phyloP scores from a whole-genome alignment of 805 yeast species.

The Wickerhamiella azyma region DNA sequence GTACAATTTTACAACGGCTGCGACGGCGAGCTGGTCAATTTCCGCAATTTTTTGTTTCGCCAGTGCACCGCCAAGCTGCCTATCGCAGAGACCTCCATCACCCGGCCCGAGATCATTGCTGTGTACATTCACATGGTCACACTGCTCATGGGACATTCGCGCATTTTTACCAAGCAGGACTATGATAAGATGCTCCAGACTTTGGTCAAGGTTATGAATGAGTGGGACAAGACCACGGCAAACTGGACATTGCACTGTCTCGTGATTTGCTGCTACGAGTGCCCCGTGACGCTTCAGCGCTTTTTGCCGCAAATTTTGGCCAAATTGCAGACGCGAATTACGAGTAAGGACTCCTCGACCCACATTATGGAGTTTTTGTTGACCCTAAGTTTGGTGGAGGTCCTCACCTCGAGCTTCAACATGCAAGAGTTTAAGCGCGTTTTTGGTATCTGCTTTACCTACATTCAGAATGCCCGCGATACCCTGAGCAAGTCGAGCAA shows the following conservation, averaged over 20 bases:
- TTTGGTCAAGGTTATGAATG: slow-evolving; percentile 44
- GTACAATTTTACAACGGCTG: slow-evolving; percentile 36
- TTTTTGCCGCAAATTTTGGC: slow-evolving; percentile 54
- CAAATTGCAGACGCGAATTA: slow-evolving; percentile 60
- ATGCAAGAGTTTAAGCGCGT: slow-evolving; percentile 65
- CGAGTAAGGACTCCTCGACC: slow-evolving; percentile 53
- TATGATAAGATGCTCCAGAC: slow-evolving; percentile 52
- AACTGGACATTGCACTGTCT: slow-evolving; percentile 66
- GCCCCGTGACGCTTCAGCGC: slow-evolving; percentile 59
- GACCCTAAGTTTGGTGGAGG: slow-evolving; percentile 51
- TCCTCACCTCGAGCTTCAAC: slow-evolving; percentile 56
- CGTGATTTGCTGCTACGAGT: slow-evolving; percentile 66
- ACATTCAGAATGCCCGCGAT: slow-evolving; percentile 58
- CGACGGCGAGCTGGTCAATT: slow-evolving; percentile 27
- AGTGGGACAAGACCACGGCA: slow-evolving; percentile 62
- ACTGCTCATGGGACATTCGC: slow-evolving; percentile 37
- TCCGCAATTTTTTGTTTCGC: slow-evolving; percentile 38
- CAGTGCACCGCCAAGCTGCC: slow-evolving; percentile 27
- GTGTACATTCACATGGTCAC: slow-evolving; percentile 44
- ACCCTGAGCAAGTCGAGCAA: slow-evolving; percentile 11
- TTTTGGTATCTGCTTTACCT: slow-evolving; percentile 71
- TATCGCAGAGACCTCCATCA: neutral
- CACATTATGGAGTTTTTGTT: slow-evolving; percentile 65
- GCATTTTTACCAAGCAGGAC: slow-evolving; percentile 38
- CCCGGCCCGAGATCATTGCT: slow-evolving; percentile 14